These are phyloP conservation scores for Hypholoma fasciculare DNA, from an alignment of 768 basidiomycete species.

Conservation along the genomic window DNA sequence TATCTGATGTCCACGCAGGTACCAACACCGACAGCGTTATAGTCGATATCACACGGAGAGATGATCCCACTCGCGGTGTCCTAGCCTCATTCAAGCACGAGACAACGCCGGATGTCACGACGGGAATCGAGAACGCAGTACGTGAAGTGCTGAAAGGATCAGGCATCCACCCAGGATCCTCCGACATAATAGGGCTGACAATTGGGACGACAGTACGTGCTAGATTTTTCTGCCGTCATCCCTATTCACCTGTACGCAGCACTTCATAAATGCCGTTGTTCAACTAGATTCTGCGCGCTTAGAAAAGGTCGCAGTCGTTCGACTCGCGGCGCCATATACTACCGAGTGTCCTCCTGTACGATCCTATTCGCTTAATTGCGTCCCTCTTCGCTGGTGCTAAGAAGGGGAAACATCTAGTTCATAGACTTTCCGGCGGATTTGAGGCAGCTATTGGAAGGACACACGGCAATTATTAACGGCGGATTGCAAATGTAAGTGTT, in stretches of 20 bases:
- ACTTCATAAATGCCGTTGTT: conserved; percentile 62
- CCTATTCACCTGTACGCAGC: conserved; percentile 25
- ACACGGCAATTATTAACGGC: conserved; percentile 35
- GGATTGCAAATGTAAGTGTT: conserved; percentile 45
- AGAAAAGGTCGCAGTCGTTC: conserved; percentile 61
- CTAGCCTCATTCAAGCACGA: conserved; percentile 45
- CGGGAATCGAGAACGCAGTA: conserved; percentile 57
- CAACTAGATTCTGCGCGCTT: conserved; percentile 54
- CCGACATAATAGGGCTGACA: conserved; percentile 47
- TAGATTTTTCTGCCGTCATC: not conserved
- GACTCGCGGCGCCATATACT: conserved; percentile 62
- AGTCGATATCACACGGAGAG: conserved; percentile 26
- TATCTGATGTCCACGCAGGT: conserved; percentile 16
- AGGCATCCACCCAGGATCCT: conserved; percentile 27
- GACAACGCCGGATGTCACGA: conserved; percentile 58
- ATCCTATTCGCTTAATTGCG: conserved; percentile 18
- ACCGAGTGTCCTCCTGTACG: conserved; percentile 58
- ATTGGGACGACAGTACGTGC: conserved; percentile 59
- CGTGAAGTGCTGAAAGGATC: conserved; percentile 41
- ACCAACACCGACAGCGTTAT: conserved; percentile 36
- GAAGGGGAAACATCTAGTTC: conserved; percentile 27
- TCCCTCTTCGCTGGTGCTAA: conserved; percentile 20
- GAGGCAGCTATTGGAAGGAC: conserved; percentile 27
- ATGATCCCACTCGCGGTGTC: conserved; percentile 30
- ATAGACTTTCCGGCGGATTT: conserved; percentile 32